Conservation (phyloP, 2,329 filamentous ascomycete genomes). For the Neonectria magnoliae region DNA sequence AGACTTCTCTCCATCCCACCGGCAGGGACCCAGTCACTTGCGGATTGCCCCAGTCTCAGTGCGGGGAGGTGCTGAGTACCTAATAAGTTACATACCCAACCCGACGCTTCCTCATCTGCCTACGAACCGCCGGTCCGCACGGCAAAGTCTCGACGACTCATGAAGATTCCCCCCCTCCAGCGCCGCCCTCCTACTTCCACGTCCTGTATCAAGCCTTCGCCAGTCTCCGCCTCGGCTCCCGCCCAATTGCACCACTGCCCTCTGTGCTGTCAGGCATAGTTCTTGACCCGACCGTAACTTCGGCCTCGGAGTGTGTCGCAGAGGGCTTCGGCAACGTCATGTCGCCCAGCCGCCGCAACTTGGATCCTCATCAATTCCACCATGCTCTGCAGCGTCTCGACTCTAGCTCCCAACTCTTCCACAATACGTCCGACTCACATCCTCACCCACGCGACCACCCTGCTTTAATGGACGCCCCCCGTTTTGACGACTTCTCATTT, state of each 20-base stretch:
- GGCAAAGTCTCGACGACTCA: conserved; percentile 25
- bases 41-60: conserved; percentile 31
- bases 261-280: conserved; percentile 8
- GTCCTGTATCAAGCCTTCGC: conserved; percentile 4
- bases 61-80: conserved; percentile 41
- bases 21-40: conserved; percentile 35
- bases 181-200: conserved; percentile 16
- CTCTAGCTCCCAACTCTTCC: conserved; percentile 40
- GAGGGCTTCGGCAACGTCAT: conserved; percentile 40
- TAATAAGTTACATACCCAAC: conserved; percentile 32
- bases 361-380: conserved; percentile 43
- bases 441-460: conserved; percentile 34
- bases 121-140: conserved; percentile 31
- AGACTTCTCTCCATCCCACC: conserved; percentile 20
- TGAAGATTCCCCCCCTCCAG: conserved; percentile 26
- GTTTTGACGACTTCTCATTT: conserved; percentile 65
- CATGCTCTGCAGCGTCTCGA: conserved; percentile 45
- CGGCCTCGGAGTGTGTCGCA: conserved; percentile 31
- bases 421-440: conserved; percentile 35
- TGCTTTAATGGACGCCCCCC: conserved; percentile 56
- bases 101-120: conserved; percentile 35
- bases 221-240: neutral
- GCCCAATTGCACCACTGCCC: conserved; percentile 1
- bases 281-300: conserved; percentile 16
- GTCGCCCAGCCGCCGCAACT: conserved; percentile 44